These are phyloP conservation scores for Chlamydomonas incerta DNA, from an alignment of 139 green algal species.

Conservation along the genomic window DNA sequence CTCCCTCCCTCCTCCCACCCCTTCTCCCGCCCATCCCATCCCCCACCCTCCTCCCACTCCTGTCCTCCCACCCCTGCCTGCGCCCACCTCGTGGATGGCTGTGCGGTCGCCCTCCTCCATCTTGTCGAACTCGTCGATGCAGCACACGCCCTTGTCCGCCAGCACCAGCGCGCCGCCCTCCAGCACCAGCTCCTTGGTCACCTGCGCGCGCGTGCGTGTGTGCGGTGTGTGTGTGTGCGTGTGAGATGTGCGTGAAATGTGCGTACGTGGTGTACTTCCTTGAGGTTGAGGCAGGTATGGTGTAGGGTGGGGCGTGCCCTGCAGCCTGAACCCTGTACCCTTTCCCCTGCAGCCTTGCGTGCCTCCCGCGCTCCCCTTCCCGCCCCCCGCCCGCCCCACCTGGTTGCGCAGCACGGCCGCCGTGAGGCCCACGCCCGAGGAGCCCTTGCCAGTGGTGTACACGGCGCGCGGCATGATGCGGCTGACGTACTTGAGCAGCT, in stretches of 20 bases:
- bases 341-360: neutral
- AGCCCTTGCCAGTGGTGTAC: conserved; percentile 98
- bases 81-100: conserved; percentile 96
- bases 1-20: neutral
- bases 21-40: neutral
- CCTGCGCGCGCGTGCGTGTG: conserved; percentile 31
- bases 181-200: conserved; percentile 96
- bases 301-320: no score
- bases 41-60: neutral
- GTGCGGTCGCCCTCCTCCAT: conserved; percentile 99
- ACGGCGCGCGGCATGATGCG: conserved; percentile 90
- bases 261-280: no score
- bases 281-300: neutral
- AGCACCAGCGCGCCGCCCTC: conserved; percentile 98
- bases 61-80: neutral
- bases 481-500: conserved; percentile 92
- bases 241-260: no score
- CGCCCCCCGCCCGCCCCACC: conserved; percentile 41
- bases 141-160: conserved; percentile 98
- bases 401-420: conserved; percentile 92
- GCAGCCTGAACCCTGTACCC: no score
- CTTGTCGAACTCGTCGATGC: conserved; percentile 99
- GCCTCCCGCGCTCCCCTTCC: no score
- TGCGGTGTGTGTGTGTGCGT: no score
- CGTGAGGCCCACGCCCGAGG: conserved; percentile 95